These are phyloP conservation scores for Suillus sp. DNA, from an alignment of 768 basidiomycete genomes.

Conservation along the genomic window DNA sequence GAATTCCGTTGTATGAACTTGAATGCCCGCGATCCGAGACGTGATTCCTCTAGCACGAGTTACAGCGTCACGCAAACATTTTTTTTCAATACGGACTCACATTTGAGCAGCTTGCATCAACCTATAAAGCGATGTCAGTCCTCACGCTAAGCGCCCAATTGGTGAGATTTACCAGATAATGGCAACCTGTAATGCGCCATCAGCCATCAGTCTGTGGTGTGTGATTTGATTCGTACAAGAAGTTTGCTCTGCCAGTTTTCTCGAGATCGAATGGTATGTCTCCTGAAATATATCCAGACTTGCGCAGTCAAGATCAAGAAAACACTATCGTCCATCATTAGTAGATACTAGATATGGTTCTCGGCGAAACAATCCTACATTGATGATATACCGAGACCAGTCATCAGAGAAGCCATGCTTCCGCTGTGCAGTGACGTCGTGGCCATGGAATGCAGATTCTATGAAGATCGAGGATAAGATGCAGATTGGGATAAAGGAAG, in stretches of 20 bases:
- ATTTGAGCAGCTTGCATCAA: slow-evolving; percentile 4
- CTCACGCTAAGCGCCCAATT: neutral
- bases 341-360: neutral
- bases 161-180: neutral
- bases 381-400: slow-evolving; percentile 4
- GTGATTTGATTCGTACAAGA: neutral
- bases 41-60: neutral
- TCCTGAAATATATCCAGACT: slow-evolving; percentile 3
- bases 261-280: neutral
- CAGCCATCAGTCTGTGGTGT: neutral
- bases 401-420: neutral
- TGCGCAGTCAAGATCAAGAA: slow-evolving; percentile 4
- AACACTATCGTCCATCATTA: neutral
- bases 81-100: neutral
- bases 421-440: too few species aligned
- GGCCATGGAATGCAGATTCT: neutral
- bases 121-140: neutral
- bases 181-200: neutral
- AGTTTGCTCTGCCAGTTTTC: neutral
- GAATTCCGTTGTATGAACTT: neutral
- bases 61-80: neutral
- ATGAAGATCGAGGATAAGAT: neutral
- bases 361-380: neutral
- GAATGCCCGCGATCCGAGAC: neutral
- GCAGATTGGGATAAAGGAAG: neutral